Base-by-base conservation (phyloP, 352 stramenopile species). In the Blastocystis sp. region DNA sequence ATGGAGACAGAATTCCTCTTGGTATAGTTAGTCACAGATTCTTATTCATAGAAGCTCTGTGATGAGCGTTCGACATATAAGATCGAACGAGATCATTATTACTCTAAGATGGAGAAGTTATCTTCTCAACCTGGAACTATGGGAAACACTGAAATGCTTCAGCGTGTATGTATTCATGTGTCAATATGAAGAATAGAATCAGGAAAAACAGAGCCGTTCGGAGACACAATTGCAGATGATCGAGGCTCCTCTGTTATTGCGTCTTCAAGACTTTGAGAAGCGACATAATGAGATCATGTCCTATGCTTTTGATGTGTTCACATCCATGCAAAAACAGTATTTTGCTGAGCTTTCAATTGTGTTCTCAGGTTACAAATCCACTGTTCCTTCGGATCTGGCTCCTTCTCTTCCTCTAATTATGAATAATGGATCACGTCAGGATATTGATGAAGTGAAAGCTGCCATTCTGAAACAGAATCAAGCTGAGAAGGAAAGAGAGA, bases 161-260 rank as follows among this genome's bases (percentile, higher is more conserved):
- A 42, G 5, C 29, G 71, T 52, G 71, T 83, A 63, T 16, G 43
- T 14, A 21, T 65, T 19, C 16, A 1, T 7, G 16, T 52, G 4
- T 43, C 0, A 1, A 83, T 6, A 24, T 83, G 1, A 63, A 5
- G 6, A 27, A 19, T 83, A 83, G 71, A 83, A 83, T 43, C 46
- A 43, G 51, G 71, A 83, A 49, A 83, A 83, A 32, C 42, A 66
- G 71, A 83, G 46, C 35, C 49, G 52, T 29, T 57, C 71, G 1
- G 71, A 83, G 29, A 83, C 71, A 1, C 71, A 83, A 37, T 49
- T 83, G 0, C 71, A 83, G 49, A 83, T 83, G 71, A 83, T 83
- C 32, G 71, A 83, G 29, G 71, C 71, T 3, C 71, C 71, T 7
- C 35, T 83, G n/a, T 24, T 83, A n/a, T 49, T 83, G n/a, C 71